A percentile compares a stretch with the other conserved stretches of the same genome.
Evolutionary conservation across 2,329 filamentous ascomycete genomes (phyloP).

Genomic region (Claviceps fusiformis): DNA sequence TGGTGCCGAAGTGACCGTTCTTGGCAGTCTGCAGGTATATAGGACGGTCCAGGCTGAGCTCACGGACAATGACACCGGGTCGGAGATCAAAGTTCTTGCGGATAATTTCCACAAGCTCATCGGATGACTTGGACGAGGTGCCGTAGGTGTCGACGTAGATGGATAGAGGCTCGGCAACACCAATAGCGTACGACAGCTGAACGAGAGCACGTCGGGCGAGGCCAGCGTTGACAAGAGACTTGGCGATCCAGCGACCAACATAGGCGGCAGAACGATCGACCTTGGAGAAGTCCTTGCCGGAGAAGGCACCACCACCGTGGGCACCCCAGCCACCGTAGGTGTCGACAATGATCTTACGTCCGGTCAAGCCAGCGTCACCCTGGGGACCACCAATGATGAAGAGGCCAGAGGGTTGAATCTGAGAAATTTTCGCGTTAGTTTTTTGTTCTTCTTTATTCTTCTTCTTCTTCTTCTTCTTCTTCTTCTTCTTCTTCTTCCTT

Average conservation of each 20-base stretch:
- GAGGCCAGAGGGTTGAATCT: constrained; percentile 90
- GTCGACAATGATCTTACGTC: constrained; percentile 99
- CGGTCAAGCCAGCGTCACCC: constrained; percentile 96
- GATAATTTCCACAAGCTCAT: constrained; percentile 93
- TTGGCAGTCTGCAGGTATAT: constrained; percentile 98
- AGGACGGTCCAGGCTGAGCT: constrained; percentile 86
- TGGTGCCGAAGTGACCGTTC: constrained; percentile 97
- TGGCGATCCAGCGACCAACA: constrained; percentile 96
- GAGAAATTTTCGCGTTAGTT: background rate
- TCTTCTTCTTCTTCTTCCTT: too few species aligned
- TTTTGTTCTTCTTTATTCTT: background rate
- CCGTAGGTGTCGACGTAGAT: constrained; percentile 98
- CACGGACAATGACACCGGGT: constrained; percentile 95
- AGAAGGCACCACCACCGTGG: constrained; percentile 99
- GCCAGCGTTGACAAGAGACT: constrained; percentile 82
- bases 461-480: too few species aligned
- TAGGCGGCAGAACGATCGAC: constrained; percentile 98
- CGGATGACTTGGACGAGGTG: constrained; percentile 76
- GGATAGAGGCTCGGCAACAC: constrained; percentile 93
- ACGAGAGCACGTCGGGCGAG: constrained; percentile 88
- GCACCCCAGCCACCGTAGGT: constrained; percentile 99
- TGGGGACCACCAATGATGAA: constrained; percentile 99
- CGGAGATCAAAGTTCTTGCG: constrained; percentile 93
- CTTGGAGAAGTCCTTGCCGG: constrained; percentile 99
- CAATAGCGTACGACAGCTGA: constrained; percentile 98